Evolutionary conservation across 768 basidiomycete genomes (phyloP).

Genomic region (Leccinum disarticulatum): DNA sequence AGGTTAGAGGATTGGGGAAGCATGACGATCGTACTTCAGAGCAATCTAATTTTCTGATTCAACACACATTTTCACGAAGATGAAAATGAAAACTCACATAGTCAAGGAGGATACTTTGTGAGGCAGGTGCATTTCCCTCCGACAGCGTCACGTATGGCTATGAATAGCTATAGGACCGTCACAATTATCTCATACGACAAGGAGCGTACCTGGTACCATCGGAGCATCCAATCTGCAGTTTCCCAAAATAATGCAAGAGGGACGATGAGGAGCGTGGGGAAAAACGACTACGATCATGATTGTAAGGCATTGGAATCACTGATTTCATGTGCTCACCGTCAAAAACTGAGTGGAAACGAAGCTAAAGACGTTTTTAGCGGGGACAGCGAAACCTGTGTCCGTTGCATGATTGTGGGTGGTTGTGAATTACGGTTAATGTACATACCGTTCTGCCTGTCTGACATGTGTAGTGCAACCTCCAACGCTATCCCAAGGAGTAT

Average conservation of each 20-base stretch:
- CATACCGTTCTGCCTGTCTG: slow-evolving; percentile 18
- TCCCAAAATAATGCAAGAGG: slow-evolving; percentile 53
- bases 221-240: slow-evolving; percentile 52
- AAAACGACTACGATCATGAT: slow-evolving; percentile 46
- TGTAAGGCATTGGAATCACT: neutral
- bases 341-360: slow-evolving; percentile 47
- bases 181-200: neutral
- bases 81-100: slow-evolving; percentile 45
- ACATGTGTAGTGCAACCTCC: slow-evolving; percentile 15
- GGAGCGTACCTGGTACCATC: slow-evolving; percentile 55
- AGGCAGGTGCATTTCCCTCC: slow-evolving; percentile 50
- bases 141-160: slow-evolving; percentile 65
- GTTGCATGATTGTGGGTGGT: neutral
- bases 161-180: slow-evolving; percentile 6
- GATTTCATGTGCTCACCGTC: slow-evolving; percentile 36
- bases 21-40: slow-evolving; percentile 37
- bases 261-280: slow-evolving; percentile 52
- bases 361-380: slow-evolving; percentile 47
- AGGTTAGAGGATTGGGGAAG: neutral
- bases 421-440: neutral
- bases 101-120: slow-evolving; percentile 63
- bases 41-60: slow-evolving; percentile 35
- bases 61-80: neutral
- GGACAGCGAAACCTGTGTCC: slow-evolving; percentile 52
- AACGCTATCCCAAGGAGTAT: slow-evolving; percentile 29